Conservation (phyloP, 2,329 filamentous ascomycete species). For the Waltergamsia citrina region DNA sequence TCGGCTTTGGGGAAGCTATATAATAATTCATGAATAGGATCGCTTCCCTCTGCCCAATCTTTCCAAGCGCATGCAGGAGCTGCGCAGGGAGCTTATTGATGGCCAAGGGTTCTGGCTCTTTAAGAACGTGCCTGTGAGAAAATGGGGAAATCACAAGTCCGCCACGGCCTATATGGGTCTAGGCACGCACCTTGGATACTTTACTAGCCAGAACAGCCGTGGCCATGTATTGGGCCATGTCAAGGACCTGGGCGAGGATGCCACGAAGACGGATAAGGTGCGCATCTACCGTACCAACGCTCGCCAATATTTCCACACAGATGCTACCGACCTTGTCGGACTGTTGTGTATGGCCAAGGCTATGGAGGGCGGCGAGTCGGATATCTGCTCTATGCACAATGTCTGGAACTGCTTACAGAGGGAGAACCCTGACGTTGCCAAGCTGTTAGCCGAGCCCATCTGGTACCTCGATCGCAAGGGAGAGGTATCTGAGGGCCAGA, state of each 20-base stretch:
- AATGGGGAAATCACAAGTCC: constrained; percentile 72
- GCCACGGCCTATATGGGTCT: constrained; percentile 88
- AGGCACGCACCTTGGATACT: constrained; percentile 77
- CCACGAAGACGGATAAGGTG: constrained; percentile 72
- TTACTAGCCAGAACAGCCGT: constrained; percentile 74
- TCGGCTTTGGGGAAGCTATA: too few species aligned
- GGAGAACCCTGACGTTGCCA: constrained; percentile 71
- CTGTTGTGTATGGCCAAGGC: constrained; percentile 71
- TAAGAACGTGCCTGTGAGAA: constrained; percentile 68
- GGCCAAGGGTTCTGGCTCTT: constrained; percentile 88
- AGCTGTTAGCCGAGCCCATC: constrained; percentile 63
- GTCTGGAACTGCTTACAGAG: constrained; percentile 72
- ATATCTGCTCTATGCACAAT: constrained; percentile 66
- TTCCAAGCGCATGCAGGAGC: constrained; percentile 18
- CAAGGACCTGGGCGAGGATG: constrained; percentile 78
- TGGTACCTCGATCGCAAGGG: constrained; percentile 94
- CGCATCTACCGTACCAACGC: constrained; percentile 87
- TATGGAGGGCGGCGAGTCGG: constrained; percentile 71
- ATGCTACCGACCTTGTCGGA: constrained; percentile 75
- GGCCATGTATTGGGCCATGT: constrained; percentile 85
- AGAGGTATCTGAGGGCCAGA: constrained; percentile 63
- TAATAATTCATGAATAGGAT: constrained; percentile 5
- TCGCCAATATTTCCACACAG: constrained; percentile 46
- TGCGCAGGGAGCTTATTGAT: constrained; percentile 46
- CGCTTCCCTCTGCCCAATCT: constrained; percentile 35